Conservation (phyloP, 768 basidiomycete genomes). For the Neoboletus brunneissimus region DNA sequence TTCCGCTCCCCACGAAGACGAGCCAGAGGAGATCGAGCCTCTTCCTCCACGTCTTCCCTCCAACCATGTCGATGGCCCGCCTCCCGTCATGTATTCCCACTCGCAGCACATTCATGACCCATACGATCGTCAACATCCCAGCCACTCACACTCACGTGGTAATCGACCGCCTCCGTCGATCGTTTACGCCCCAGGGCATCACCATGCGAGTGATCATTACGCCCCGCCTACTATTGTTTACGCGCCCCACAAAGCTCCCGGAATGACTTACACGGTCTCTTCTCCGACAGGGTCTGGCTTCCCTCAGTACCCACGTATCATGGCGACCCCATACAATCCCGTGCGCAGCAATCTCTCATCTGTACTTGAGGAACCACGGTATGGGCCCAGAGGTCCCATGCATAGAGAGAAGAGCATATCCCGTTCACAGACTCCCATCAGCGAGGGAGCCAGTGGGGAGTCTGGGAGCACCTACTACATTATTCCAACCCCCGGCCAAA, state of each 20-base stretch:
- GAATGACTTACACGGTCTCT: constrained; percentile 70
- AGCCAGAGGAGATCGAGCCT: constrained; percentile 35
- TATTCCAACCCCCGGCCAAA: constrained; percentile 67
- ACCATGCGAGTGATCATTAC: constrained; percentile 48
- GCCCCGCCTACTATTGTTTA: constrained; percentile 59
- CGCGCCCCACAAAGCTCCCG: constrained; percentile 53
- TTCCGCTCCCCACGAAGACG: constrained; percentile 17
- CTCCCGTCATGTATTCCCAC: constrained; percentile 36
- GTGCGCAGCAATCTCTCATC: constrained; percentile 36
- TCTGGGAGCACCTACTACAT: constrained; percentile 77
- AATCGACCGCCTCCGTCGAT: constrained; percentile 52
- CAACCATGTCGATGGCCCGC: constrained; percentile 20
- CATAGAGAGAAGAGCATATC: constrained; percentile 25
- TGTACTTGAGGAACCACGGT: constrained; percentile 39
- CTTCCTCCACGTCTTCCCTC: constrained; percentile 32
- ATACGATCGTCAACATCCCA: constrained; percentile 31
- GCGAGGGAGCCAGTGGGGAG: constrained; percentile 45
- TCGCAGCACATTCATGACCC: constrained; percentile 40
- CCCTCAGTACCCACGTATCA: constrained; percentile 42
- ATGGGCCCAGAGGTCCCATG: constrained; percentile 29
- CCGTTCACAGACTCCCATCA: constrained; percentile 38
- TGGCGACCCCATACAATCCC: constrained; percentile 42
- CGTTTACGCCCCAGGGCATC: constrained; percentile 52
- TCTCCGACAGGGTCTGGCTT: constrained; percentile 42
- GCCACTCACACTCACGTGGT: constrained; percentile 37